A percentile compares a stretch with the other conserved stretches of the same genome.
Evolutionary conservation across 2,329 filamentous ascomycete species (phyloP).

Genomic region (Colletotrichum cereale): DNA sequence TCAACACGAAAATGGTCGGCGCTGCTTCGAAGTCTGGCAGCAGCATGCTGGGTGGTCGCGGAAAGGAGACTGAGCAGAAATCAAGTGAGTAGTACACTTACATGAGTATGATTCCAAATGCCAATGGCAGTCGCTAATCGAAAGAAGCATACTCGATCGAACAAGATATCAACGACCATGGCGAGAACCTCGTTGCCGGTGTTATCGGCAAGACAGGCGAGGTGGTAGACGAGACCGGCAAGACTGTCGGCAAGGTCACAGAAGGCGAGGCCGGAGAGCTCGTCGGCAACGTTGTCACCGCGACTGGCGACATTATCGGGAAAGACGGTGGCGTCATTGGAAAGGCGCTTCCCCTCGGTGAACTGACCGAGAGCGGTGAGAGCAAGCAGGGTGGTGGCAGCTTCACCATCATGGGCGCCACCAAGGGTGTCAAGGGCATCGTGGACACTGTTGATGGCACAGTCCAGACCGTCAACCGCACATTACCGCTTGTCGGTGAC

Average conservation of each 20-base stretch:
- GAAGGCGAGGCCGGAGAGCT: constrained; percentile 57
- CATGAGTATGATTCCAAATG: accelerated
- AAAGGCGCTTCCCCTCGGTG: constrained; percentile 52
- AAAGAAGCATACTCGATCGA: constrained; percentile 35
- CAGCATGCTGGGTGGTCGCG: constrained; percentile 46
- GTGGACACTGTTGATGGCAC: constrained; percentile 42
- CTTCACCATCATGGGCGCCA: constrained; percentile 48
- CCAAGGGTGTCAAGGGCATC: constrained; percentile 44
- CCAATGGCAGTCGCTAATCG: background rate
- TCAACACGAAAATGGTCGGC: constrained; percentile 25
- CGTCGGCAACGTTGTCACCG: constrained; percentile 55
- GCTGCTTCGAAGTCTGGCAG: constrained; percentile 39
- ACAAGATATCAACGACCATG: constrained; percentile 43
- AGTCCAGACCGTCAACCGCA: constrained; percentile 44
- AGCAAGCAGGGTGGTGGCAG: constrained; percentile 47
- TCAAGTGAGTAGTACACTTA: constrained; percentile 47
- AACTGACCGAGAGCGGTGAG: constrained; percentile 55
- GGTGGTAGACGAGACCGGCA: constrained; percentile 58
- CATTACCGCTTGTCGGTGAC: constrained; percentile 39
- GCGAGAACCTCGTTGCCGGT: constrained; percentile 54
- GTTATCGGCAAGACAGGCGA: constrained; percentile 60
- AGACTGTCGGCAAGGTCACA: constrained; percentile 57
- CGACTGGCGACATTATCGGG: constrained; percentile 52
- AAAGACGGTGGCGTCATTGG: constrained; percentile 57
- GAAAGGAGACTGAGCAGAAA: constrained; percentile 48